Evolutionary conservation across 352 stramenopile species (phyloP), one percentile per base, ranked within the genome.

Genomic region (Hyaloperonospora arabidopsidis): DNA sequence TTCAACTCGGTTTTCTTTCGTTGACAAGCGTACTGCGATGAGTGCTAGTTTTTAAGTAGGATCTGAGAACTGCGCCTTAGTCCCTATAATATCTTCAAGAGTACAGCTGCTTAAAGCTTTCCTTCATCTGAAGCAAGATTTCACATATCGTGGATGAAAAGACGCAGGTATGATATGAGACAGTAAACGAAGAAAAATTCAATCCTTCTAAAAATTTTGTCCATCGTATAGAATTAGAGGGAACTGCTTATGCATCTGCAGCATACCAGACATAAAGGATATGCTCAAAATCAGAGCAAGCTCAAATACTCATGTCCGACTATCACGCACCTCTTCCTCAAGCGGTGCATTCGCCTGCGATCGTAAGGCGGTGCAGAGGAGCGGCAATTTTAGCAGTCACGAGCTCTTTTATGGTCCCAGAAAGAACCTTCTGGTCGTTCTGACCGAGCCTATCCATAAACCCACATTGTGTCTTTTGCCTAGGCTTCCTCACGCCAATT

Each of bases 291-390:
- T 8, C 49, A n/a, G 6, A 25, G 1, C 35, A 49, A 21, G 21
- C 40, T 7, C 29, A 12, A 5, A 17, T 40, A 40, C 18, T 6
- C 32, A 38, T 38, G 32, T 13, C 14, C 21, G 3, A 40, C 7
- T 12, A 18, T 45, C 18, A 46, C 49, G 49, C 96, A 98, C 79
- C 58, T 98, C 95, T 53, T 97, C 72, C 71, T 99, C 97, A 49
- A 98, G 79, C 25, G 95, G 87, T 62, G 98, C 96, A 21, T 11
- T 98, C 86, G 25, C 90, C 96, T 45, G 88, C 95, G 53, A 99
- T 96, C 25, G 98, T 93, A 35, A 99, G 69, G 39, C 86, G 98
- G 74, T 99, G 97, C 63, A 99, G 67, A 19, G 96, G 97, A 23
- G 64, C 76, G 43, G 96, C 96, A 74, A 99, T 98, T 72, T 99